phyloP scores from a whole-genome alignment of 441 rosid species.

The Flueggea neowawraea region DNA sequence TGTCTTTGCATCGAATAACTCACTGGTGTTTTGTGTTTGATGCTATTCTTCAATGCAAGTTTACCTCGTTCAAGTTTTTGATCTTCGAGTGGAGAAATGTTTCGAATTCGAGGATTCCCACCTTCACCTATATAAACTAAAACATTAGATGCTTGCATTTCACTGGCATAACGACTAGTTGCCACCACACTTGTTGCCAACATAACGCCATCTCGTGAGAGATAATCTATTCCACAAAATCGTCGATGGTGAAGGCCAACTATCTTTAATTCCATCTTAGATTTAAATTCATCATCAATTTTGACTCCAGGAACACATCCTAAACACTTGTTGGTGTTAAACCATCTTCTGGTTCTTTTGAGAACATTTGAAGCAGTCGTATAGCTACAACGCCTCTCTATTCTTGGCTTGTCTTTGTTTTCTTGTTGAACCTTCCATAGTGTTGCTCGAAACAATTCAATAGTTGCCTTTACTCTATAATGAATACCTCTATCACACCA shows the following conservation, averaged over 20 bases:
- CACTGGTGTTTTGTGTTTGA: conserved; percentile 15
- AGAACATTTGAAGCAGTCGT: conserved; percentile 40
- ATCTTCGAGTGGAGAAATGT: conserved; percentile 6
- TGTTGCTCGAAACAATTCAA: conserved; percentile 46
- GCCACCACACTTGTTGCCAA: conserved; percentile 68
- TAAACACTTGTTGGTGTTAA: conserved; percentile 31
- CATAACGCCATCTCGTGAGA: conserved; percentile 27
- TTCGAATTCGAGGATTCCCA: conserved; percentile 45
- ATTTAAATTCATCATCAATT: conserved; percentile 75
- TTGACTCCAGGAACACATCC: conserved; percentile 77
- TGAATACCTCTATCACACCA: conserved; percentile 13
- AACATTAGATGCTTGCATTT: conserved; percentile 45
- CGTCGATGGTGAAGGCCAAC: conserved; percentile 62
- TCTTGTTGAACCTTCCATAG: conserved; percentile 49
- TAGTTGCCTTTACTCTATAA: conserved; percentile 47
- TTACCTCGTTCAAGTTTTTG: conserved; percentile 36
- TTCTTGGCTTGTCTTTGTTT: conserved; percentile 35
- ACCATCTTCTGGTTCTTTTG: conserved; percentile 28
- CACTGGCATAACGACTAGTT: conserved; percentile 52
- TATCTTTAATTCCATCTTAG: conserved; percentile 55
- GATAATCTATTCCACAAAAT: conserved; percentile 60
- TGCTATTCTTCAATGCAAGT: conserved; percentile 36
- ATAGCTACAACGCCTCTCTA: conserved; percentile 18
- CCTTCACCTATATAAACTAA: conserved; percentile 75
- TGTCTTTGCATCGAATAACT: conserved; percentile 12